Percentiles rank a stretch among this genome's conserved stretches.
phyloP scores from a whole-genome alignment of 2,329 filamentous ascomycete species.

The Furcasterigmium furcatum region DNA sequence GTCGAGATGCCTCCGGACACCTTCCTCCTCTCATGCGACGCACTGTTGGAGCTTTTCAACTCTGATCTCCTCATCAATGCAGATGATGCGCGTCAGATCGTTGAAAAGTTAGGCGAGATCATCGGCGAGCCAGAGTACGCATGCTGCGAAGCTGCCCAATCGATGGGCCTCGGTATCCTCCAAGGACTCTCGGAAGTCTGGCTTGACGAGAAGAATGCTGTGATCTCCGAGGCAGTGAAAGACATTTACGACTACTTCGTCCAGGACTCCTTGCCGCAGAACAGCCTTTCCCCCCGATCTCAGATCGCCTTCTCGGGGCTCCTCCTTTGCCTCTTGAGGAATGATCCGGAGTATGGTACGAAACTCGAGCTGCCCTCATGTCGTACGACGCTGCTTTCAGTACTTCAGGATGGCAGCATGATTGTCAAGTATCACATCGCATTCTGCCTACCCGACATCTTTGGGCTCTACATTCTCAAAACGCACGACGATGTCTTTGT shows the following conservation, averaged over 20 bases:
- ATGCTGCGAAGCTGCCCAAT: constrained; percentile 71
- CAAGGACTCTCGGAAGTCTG: constrained; percentile 61
- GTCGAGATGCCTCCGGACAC: constrained; percentile 48
- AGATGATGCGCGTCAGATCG: constrained; percentile 41
- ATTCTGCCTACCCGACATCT: constrained; percentile 67
- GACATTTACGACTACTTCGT: constrained; percentile 81
- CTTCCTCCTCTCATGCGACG: constrained; percentile 45
- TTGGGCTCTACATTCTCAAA: constrained; percentile 77
- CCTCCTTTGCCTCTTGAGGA: constrained; percentile 65
- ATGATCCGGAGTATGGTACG: constrained; percentile 64
- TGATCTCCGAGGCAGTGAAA: constrained; percentile 63
- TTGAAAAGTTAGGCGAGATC: constrained; percentile 48
- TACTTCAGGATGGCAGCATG: constrained; percentile 66
- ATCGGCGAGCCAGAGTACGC: constrained; percentile 59
- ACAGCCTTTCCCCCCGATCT: constrained; percentile 65
- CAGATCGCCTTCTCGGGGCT: constrained; percentile 66
- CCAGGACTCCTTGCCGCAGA: constrained; percentile 61
- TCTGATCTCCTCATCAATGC: constrained; percentile 49
- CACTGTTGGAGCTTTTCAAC: constrained; percentile 49
- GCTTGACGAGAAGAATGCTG: constrained; percentile 49
- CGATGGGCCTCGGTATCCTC: constrained; percentile 66
- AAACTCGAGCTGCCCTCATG: constrained; percentile 53
- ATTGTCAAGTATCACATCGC: constrained; percentile 75
- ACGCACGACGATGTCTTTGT: constrained; percentile 81
- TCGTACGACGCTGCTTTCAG: constrained; percentile 69